Base-by-base conservation (phyloP, 768 basidiomycete species). In the Calocera viscosa region DNA sequence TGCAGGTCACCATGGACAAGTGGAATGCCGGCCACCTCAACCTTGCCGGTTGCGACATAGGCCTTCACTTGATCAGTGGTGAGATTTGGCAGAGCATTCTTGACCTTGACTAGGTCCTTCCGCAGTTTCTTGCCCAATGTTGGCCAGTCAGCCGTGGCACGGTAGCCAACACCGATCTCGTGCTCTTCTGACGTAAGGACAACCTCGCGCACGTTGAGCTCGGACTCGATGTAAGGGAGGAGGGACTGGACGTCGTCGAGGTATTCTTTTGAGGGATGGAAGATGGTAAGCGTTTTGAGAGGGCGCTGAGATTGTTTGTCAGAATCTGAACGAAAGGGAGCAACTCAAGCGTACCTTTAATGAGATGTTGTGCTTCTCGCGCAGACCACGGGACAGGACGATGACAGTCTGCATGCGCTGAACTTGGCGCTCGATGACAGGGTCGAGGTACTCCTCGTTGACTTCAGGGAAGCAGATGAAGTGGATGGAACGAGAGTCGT, bases 351-450 rank as follows among this genome's bases (percentile, higher is more conserved):
- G 12, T 60, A 91, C 94, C 85, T 97, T 98, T 72, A 95, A 81
- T 5, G 91, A 91, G 47, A 97, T 75, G 64, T 84, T 90, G 74
- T 91, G 85, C 72, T 83, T 84, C 75, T 97, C 94, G 60, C 96
- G 89, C 69, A 97, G 82, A 71, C 87, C 86, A 68, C 96, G 84
- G 3, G 89, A 87, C 70, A 99, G 80, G 64, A 97, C 93, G 70
- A 98, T 98, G 75, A 99, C 88, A 12, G 87, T 83, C 76, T 95
- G 94, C 89, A 99, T 93, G 11, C 94, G 85, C 76, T 89, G 84
- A 26, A 98, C 91, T 78, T 96, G 89, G 63, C 94, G 86, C 78
- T 98, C 94, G 71, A 98, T 94, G 72, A 87, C 87, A 22, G 80
- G 84, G 76, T 99, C 91, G 74, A 96, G 93, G 80, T 98, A 98